Evolutionary conservation across 192 early-diverging fungal species (phyloP), one percentile per base, ranked within the genome.

Genomic region (Gonapodya prolifera): DNA sequence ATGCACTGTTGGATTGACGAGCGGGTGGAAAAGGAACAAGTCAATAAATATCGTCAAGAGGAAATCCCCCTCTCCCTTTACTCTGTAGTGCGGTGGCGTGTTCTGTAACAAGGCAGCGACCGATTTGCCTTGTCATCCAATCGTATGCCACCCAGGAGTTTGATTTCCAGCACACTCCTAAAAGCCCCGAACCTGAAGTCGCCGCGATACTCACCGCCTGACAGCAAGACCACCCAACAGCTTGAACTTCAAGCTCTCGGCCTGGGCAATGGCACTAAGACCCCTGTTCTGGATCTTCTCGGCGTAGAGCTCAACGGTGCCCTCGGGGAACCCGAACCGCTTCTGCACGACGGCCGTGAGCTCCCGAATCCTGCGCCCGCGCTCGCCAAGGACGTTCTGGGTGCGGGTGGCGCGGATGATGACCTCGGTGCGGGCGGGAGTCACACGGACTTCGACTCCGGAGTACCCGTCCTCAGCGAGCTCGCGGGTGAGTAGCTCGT

Each of bases 361-460:
- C 89, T 97, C 96, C 83, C 96, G 92, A 86, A 99, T 99, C 85
- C 97, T 94, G 81, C 97, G 94, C 78, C 96, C 96, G 92, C 96
- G 96, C 84, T 96, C 94, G 82, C 97, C 97, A 79, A 99, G 92
- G 81, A 99, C 93, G 83, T 95, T 91, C 90, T 97, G 94, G 83
- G 97, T 97, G 86, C 94, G 92, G 82, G 96, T 99, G 83, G 97
- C 97, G 79, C 97, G 92, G 90, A 99, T 97, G 84, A 99, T 97
- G 88, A 99, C 95, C 86, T 99, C 96, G 81, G 97, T 99, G 82
- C 95, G 95, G 78, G 96, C 93, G 76, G 97, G 97, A 82, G 97
- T 99, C 69, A 99, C 97, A 82, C 97, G 96, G 85, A 99, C 96
- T 88, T 99, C 97, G 83, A 96, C 95, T 85, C 97, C 97, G 80